A percentile compares a stretch with the other conserved stretches of the same genome.
These are phyloP conservation scores for Selenicereus undatus DNA, from an alignment of 148 eudicot species.

Conservation along the genomic window DNA sequence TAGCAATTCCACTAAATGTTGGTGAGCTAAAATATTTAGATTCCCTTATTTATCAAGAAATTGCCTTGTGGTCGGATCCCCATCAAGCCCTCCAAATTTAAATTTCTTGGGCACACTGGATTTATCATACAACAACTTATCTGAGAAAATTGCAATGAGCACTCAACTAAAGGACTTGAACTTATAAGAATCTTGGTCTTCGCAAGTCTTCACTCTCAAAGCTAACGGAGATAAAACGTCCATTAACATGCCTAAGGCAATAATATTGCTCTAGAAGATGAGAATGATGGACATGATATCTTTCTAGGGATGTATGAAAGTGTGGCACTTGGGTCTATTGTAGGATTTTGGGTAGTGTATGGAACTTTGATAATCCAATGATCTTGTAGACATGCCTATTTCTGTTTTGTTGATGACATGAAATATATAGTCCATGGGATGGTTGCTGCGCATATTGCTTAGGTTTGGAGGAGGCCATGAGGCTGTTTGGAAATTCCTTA, in stretches of 20 bases:
- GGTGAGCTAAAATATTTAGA: not conserved
- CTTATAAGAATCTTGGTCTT: not conserved
- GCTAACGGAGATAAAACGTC: not conserved
- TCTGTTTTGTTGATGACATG: too few species aligned
- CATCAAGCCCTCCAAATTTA: not conserved
- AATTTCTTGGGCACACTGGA: not conserved
- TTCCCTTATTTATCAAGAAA: not conserved
- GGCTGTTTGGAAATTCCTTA: not conserved
- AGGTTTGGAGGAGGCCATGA: not conserved
- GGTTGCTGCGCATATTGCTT: not conserved
- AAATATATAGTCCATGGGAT: too few species aligned
- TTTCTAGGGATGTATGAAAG: not conserved
- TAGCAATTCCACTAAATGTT: not conserved
- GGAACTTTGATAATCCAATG: not conserved
- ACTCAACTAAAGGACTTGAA: not conserved
- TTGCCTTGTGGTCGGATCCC: not conserved
- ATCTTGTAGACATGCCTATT: not conserved
- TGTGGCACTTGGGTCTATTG: not conserved
- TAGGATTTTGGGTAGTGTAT: not conserved
- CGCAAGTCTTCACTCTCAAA: not conserved
- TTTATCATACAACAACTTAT: not conserved
- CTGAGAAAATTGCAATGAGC: not conserved
- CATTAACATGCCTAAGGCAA: not conserved
- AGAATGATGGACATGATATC: not conserved
- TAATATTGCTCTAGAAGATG: not conserved